These are phyloP conservation scores for Bipolaris bicolor DNA, from an alignment of 2,329 filamentous ascomycete genomes.

Conservation along the genomic window DNA sequence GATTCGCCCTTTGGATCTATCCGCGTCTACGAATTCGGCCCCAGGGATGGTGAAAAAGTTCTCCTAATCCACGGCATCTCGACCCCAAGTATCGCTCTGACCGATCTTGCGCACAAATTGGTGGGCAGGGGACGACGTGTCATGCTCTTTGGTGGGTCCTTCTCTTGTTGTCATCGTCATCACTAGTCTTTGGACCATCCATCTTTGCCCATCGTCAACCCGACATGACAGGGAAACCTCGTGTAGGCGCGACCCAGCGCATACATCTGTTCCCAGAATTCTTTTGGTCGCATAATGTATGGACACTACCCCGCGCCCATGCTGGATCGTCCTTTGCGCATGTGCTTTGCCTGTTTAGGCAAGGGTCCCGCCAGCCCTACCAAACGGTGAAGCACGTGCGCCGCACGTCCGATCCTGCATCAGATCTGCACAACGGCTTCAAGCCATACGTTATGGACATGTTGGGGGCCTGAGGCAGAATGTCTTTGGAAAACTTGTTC, in stretches of 20 bases:
- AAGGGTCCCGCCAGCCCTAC: slow-evolving; percentile 15
- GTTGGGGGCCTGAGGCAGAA: background rate
- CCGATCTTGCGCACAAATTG: slow-evolving; percentile 69
- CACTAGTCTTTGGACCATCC: slow-evolving; percentile 4
- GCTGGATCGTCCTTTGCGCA: slow-evolving; percentile 4
- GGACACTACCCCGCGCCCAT: slow-evolving; percentile 9
- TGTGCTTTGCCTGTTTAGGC: slow-evolving; percentile 10
- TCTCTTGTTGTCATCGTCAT: slow-evolving; percentile 9
- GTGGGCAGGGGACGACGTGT: slow-evolving; percentile 73
- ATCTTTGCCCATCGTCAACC: background rate
- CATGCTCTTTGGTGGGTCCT: slow-evolving; percentile 70
- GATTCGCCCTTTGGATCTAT: slow-evolving; percentile 72
- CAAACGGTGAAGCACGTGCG: slow-evolving; percentile 17
- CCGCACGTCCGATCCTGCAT: slow-evolving; percentile 3
- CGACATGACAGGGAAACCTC: background rate
- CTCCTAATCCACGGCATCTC: slow-evolving; percentile 82
- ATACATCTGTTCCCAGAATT: background rate
- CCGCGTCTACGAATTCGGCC: slow-evolving; percentile 81
- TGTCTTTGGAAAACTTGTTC: background rate
- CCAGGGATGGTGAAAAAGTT: slow-evolving; percentile 71
- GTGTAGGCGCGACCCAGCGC: background rate
- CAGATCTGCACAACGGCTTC: slow-evolving; percentile 1
- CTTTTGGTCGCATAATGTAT: background rate
- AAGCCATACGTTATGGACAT: background rate
- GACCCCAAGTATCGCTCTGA: slow-evolving; percentile 74